phyloP scores from a whole-genome alignment of 176 grass and related monocot species.

The Typha latifolia region DNA sequence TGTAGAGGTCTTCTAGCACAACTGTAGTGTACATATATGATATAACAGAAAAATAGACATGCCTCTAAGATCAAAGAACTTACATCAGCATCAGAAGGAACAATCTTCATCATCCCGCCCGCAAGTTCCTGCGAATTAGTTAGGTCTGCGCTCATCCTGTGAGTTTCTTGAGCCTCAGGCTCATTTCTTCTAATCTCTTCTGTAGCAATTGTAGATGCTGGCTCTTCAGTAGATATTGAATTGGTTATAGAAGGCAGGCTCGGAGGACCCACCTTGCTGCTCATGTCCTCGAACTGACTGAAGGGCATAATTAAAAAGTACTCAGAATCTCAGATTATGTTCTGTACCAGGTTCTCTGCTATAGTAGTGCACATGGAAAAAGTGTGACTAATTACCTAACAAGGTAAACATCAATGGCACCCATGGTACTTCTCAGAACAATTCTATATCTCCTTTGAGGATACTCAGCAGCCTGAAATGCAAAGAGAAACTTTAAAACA shows the following conservation, averaged over 20 bases:
- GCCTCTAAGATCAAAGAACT: constrained; percentile 8
- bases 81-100: constrained; percentile 76
- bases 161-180: constrained; percentile 18
- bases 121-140: constrained; percentile 49
- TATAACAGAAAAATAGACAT: too few species aligned
- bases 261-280: constrained; percentile 28
- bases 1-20: too few species aligned
- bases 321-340: too few species aligned
- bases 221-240: constrained; percentile 24
- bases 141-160: constrained; percentile 33
- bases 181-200: constrained; percentile 31
- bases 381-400: constrained; percentile 43
- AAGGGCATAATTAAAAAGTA: neutral
- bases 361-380: neutral
- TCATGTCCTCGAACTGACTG: constrained; percentile 67
- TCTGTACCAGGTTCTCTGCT: too few species aligned
- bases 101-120: constrained; percentile 63
- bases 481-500: constrained; percentile 5
- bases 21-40: neutral
- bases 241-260: constrained; percentile 31
- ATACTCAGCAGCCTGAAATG: constrained; percentile 55
- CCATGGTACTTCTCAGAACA: constrained; percentile 80
- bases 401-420: constrained; percentile 86
- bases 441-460: constrained; percentile 79
- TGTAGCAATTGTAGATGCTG: constrained; percentile 21